Evolutionary conservation across 345 rosid genomes (phyloP).

Genomic region (Salix dunnii): DNA sequence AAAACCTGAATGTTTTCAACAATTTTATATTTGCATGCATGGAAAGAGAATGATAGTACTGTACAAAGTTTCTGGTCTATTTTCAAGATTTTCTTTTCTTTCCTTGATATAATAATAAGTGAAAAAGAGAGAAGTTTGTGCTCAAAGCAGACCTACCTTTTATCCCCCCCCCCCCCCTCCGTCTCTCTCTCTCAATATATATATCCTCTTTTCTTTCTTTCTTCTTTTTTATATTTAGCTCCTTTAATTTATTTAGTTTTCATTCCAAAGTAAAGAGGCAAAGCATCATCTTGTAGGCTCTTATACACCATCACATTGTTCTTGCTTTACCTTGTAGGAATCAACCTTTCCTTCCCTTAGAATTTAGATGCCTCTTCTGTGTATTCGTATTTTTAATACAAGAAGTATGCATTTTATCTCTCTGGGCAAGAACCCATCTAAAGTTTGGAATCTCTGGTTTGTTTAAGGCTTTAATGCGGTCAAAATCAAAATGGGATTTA

Average conservation of each 20-base stretch:
- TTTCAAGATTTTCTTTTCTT: slow-evolving; percentile 1
- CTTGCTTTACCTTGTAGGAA: slow-evolving; percentile 55
- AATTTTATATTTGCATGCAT: slow-evolving; percentile 32
- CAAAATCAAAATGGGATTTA: slow-evolving; percentile 26
- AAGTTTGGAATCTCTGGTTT: slow-evolving; percentile 45
- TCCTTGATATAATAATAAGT: neutral
- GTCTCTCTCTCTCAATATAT: neutral
- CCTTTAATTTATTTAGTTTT: slow-evolving; percentile 14
- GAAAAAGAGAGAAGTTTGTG: slow-evolving; percentile 35
- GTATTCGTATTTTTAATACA: neutral
- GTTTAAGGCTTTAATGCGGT: slow-evolving; percentile 14
- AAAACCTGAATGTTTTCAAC: slow-evolving; percentile 17
- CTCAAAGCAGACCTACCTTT: slow-evolving; percentile 39
- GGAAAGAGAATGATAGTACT: slow-evolving; percentile 10
- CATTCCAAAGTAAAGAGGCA: slow-evolving; percentile 43
- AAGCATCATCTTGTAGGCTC: slow-evolving; percentile 41
- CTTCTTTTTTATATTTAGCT: neutral
- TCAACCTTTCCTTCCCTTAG: slow-evolving; percentile 39
- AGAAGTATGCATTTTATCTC: slow-evolving; percentile 5
- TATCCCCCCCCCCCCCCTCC: neutral
- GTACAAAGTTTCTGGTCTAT: neutral
- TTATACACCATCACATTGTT: slow-evolving; percentile 26
- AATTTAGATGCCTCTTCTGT: slow-evolving; percentile 32
- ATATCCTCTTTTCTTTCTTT: neutral
- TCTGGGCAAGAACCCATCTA: slow-evolving; percentile 31